Evolutionary conservation across 2,329 filamentous ascomycete genomes (phyloP), one percentile per base, ranked within the genome.

Genomic region (Herpomyces periplanetae): DNA sequence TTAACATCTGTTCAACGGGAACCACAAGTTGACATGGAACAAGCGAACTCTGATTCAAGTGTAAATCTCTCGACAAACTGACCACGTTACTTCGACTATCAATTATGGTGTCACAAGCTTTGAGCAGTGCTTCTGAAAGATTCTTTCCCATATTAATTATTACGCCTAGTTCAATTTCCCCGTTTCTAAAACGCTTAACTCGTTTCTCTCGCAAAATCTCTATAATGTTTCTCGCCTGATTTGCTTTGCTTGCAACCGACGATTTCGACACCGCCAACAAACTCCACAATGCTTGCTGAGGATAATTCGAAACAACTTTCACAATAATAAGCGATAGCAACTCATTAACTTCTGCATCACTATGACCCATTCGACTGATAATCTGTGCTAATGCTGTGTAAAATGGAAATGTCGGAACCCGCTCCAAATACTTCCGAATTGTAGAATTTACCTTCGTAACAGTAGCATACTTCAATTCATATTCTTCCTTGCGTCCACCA

Each of bases 291-390:
- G 73, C 62, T 36, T 96, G 80, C 24, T 66, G 68, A 1, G 80
- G 75, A 35, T 88, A 65, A n/a, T 56, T 47, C 16, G 57, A 49
- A 5, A 85, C 60, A n/a, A 88, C 68, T 33, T 66, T 75, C 24
- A 62, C 43, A 21, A 96, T 71, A 27, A 91, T 75, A 13, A 50
- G 49, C 20, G 60, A 54, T 4, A 99, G 42, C 5, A 65, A 44
- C 23, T 60, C 54, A 38, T 68, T 84, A 2, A 87, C 69, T 1
- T 57, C 52, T 3, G 38, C 38, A 34, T 87, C 66, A 1, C 62
- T 57, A 39, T 96, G 80, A 17, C 65, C 66, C 30, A 99, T 88
- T 13, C 80, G 60, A n/a, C 75, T 80, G 22, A 96, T 65, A 25
- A 96, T 63, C 37, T 96, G 80, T 3, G 80, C 65, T 16, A 99